These are phyloP conservation scores for Pugionium cornutum DNA, from an alignment of 345 rosid species.

Conservation along the genomic window DNA sequence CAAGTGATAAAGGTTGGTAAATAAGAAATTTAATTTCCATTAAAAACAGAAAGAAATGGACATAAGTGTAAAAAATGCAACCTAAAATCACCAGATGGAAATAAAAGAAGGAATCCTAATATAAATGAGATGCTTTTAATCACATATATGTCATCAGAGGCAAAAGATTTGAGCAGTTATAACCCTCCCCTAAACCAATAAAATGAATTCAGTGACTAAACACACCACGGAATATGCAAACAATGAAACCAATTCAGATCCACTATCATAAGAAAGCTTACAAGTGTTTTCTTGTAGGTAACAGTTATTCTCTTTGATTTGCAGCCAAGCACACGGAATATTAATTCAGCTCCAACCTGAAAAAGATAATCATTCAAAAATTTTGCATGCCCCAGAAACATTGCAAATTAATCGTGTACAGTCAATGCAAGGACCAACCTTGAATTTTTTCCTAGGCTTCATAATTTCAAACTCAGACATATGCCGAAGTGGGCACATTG, in stretches of 20 bases:
- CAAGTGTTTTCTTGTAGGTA: constrained; percentile 93
- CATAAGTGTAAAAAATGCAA: neutral
- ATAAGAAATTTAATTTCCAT: constrained; percentile 8
- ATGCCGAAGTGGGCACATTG: constrained; percentile 89
- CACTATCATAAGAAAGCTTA: constrained; percentile 47
- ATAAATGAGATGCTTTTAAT: constrained; percentile 10
- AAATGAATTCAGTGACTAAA: constrained; percentile 21
- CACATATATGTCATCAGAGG: constrained; percentile 6
- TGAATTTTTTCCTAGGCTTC: constrained; percentile 84
- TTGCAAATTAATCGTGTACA: constrained; percentile 16
- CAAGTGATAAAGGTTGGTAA: constrained; percentile 16
- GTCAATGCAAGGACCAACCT: constrained; percentile 49
- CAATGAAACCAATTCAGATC: constrained; percentile 22
- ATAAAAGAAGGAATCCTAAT: neutral
- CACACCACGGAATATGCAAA: constrained; percentile 24
- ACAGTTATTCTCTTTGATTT: constrained; percentile 94
- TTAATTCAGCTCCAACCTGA: constrained; percentile 87
- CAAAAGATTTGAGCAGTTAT: neutral
- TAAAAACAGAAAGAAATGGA: constrained; percentile 3
- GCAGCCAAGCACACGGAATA: constrained; percentile 94
- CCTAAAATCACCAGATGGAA: constrained; percentile 15
- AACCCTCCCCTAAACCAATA: constrained; percentile 25
- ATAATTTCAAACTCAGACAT: constrained; percentile 94
- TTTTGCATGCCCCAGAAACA: constrained; percentile 29
- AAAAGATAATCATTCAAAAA: constrained; percentile 18